Evolutionary conservation across 192 early-diverging fungal genomes (phyloP).

Genomic region (Coemansia reversa): DNA sequence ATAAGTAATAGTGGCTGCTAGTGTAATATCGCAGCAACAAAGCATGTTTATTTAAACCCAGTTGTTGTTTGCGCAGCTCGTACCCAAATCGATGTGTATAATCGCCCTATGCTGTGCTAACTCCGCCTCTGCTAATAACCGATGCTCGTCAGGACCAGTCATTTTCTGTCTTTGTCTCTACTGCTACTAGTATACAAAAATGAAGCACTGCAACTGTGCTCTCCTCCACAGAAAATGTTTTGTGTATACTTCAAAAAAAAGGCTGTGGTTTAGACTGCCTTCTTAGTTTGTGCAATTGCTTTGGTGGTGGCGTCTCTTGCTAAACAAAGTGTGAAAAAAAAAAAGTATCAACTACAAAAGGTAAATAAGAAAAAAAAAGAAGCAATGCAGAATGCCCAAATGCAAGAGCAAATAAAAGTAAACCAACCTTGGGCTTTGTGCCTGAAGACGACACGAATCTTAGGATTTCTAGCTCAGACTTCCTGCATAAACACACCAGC

Average conservation of each 20-base stretch:
- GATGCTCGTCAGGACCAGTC: slow-evolving; percentile 15
- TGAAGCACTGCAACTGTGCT: too few relatives aligned
- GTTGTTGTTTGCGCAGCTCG: slow-evolving; percentile 5
- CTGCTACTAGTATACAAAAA: background rate
- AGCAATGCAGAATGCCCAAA: background rate
- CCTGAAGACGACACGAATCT: background rate
- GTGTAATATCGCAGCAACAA: background rate
- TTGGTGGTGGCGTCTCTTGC: too few relatives aligned
- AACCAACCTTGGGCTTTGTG: background rate
- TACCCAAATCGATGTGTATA: slow-evolving; percentile 60
- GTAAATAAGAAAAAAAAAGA: slow-evolving; percentile 6
- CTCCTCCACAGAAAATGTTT: background rate
- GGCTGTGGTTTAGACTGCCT: background rate
- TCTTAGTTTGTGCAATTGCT: too few relatives aligned
- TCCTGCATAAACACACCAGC: background rate
- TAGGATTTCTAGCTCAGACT: background rate
- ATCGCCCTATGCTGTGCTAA: slow-evolving; percentile 55
- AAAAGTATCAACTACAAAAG: slow-evolving; percentile 1
- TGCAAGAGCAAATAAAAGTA: slow-evolving; percentile 2
- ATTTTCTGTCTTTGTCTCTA: background rate
- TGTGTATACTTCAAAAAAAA: background rate
- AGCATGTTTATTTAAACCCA: background rate
- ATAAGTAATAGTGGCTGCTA: background rate
- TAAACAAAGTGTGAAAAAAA: background rate
- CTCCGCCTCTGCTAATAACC: slow-evolving; percentile 23